A percentile compares a stretch with the other conserved stretches of the same genome.
Evolutionary conservation across 192 early-diverging fungal genomes (phyloP).

Genomic region (Coemansia sp.): DNA sequence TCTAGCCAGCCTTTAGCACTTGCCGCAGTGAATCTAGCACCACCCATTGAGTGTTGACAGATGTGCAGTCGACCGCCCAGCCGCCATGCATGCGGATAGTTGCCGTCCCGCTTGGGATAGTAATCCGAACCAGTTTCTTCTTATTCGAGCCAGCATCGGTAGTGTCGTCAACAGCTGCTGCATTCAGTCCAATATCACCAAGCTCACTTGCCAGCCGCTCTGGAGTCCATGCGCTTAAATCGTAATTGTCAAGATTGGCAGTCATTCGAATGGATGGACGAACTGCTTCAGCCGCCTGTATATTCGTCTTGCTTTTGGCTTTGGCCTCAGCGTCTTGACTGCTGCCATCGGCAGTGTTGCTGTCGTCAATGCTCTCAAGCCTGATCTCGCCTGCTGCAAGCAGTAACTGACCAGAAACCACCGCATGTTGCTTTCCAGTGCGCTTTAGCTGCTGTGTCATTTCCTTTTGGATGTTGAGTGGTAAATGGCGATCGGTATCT

Average conservation of each 20-base stretch:
- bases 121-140: slow-evolving; percentile 15
- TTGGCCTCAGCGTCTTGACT: neutral
- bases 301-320: neutral
- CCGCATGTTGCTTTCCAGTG: slow-evolving; percentile 39
- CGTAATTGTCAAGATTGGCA: neutral
- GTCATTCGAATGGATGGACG: neutral
- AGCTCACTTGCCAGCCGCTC: slow-evolving; percentile 44
- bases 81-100: slow-evolving; percentile 34
- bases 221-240: slow-evolving; percentile 35
- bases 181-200: slow-evolving; percentile 35
- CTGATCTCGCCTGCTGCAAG: slow-evolving; percentile 46
- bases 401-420: slow-evolving; percentile 32
- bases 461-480: slow-evolving; percentile 42
- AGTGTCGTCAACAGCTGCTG: slow-evolving; percentile 8
- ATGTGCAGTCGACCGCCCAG: slow-evolving; percentile 49
- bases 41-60: slow-evolving; percentile 35
- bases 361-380: slow-evolving; percentile 16
- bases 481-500: slow-evolving; percentile 47
- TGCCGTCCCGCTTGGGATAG: slow-evolving; percentile 42
- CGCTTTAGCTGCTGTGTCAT: slow-evolving; percentile 35
- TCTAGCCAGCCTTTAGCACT: slow-evolving; percentile 18
- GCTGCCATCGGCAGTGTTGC: neutral
- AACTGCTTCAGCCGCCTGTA: neutral
- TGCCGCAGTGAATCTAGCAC: slow-evolving; percentile 43
- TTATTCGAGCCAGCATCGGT: neutral